Base-by-base conservation (phyloP, 352 stramenopile genomes). In the Pythium oligandrum region DNA sequence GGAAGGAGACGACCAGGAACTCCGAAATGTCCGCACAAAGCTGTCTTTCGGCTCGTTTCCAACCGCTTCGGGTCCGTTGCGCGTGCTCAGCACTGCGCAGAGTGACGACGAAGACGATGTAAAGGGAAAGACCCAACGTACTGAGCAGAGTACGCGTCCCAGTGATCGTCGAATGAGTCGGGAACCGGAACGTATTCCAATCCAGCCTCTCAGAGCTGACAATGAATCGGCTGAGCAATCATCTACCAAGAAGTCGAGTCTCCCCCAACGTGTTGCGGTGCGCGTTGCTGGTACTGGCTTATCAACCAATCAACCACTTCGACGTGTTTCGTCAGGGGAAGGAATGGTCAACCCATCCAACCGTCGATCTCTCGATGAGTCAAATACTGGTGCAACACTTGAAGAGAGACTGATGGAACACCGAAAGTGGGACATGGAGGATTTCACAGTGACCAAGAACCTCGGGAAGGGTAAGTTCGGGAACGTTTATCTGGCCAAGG, bases 381-480 rank as follows among this genome's bases (percentile, higher is more conserved):
- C 62, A 1, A 75, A 71, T 9, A 45, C 64, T 0, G 35, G 48
- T 6, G 64, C 55, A 11, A 73, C 74, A 40, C 55, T 91, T 10
- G 70, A 66, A 26, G 71, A 90, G 37, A 63, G 75, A 8, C 12
- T 88, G 26, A 48, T 69, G 47, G 63, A 73, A 51, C 79, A 75
- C 40, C 59, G 64, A 3, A 87, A 92, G 43, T 92, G 73, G 73
- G 68, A 78, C 50, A 73, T 92, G 63, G 71, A 88, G 10, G 82
- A 94, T 48, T 94, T 92, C 44, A 57, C 67, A 4, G 78, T 91
- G 42, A 88, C 76, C 12, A 88, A 86, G 55, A 91, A 79, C 35
- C 56, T 94, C 9, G 84, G 84, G 7, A 85, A 91, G 63, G 84
- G 84, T 46, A 94, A 94, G 57, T 94, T 92, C 44, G 84, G 84